phyloP scores from a whole-genome alignment of 257 asterid species.

The Petunia axillaris region DNA sequence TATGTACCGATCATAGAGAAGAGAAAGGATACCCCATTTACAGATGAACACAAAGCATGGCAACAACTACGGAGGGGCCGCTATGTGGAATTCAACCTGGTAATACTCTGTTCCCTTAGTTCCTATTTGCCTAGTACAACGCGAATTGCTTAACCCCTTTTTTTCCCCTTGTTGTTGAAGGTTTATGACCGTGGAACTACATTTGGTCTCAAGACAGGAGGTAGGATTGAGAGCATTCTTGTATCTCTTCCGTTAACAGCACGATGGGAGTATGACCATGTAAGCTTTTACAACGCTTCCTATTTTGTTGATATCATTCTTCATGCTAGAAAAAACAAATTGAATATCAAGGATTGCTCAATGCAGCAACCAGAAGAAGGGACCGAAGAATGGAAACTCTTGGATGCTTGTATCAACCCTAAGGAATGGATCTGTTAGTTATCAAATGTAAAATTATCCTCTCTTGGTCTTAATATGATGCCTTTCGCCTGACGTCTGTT shows the following conservation, averaged over 20 bases:
- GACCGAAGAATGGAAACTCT: conserved; percentile 89
- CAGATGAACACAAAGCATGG: conserved; percentile 80
- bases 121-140: neutral
- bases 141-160: conserved; percentile 21
- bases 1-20: conserved; percentile 84
- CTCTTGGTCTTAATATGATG: neutral
- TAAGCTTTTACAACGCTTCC: conserved; percentile 39
- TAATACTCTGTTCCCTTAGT: conserved; percentile 30
- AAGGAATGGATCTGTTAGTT: conserved; percentile 77
- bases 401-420: conserved; percentile 98
- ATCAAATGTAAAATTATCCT: neutral
- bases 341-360: too few relatives aligned
- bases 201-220: conserved; percentile 98
- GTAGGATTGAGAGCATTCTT: conserved; percentile 98
- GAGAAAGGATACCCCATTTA: conserved; percentile 80
- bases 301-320: neutral
- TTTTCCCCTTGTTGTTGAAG: conserved; percentile 40
- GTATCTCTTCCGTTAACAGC: conserved; percentile 95
- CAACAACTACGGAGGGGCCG: conserved; percentile 98
- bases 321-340: too few relatives aligned
- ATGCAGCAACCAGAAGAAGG: conserved; percentile 97
- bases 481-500: neutral
- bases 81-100: conserved; percentile 94
- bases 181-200: conserved; percentile 98
- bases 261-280: conserved; percentile 97